Percentiles rank a stretch among this genome's conserved stretches.
Evolutionary conservation across 23 red algal species (phyloP).

Genomic region (Porphyridium purpureum): DNA sequence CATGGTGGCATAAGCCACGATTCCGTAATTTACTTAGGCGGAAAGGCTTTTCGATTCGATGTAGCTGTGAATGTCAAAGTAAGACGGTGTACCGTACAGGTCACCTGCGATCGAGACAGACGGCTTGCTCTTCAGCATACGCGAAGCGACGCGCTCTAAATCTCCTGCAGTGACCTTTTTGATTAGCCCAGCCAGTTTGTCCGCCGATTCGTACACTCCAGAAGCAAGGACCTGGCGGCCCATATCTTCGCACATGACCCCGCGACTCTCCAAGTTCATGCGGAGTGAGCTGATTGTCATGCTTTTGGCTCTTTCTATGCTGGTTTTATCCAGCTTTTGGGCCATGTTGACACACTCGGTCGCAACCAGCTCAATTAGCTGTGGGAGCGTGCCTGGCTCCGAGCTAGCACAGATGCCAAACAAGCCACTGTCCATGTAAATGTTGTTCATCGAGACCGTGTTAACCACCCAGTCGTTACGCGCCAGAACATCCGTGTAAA

Average conservation of each 20-base stretch:
- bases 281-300: conserved; percentile 72
- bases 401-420: conserved; percentile 83
- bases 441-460: conserved; percentile 65
- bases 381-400: conserved; percentile 27
- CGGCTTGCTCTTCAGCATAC: conserved; percentile 36
- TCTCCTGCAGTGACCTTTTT: conserved; percentile 65
- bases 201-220: conserved; percentile 49
- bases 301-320: conserved; percentile 69
- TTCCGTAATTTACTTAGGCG: too few species aligned
- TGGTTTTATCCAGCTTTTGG: conserved; percentile 14
- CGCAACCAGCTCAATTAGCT: conserved; percentile 51
- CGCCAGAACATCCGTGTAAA: conserved; percentile 82
- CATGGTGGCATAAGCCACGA: too few species aligned
- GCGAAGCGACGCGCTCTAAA: conserved; percentile 31
- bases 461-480: conserved; percentile 73
- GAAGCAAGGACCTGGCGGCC: conserved; percentile 69
- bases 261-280: conserved; percentile 81
- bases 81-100: conserved; percentile 46
- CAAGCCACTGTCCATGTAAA: conserved; percentile 72
- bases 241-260: conserved; percentile 84
- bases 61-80: conserved; percentile 35
- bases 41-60: conserved; percentile 37
- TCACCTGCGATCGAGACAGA: conserved; percentile 69
- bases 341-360: conserved; percentile 47
- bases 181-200: conserved; percentile 28